These are phyloP conservation scores for Lumnitzera racemosa DNA, from an alignment of 345 rosid genomes.

Conservation along the genomic window DNA sequence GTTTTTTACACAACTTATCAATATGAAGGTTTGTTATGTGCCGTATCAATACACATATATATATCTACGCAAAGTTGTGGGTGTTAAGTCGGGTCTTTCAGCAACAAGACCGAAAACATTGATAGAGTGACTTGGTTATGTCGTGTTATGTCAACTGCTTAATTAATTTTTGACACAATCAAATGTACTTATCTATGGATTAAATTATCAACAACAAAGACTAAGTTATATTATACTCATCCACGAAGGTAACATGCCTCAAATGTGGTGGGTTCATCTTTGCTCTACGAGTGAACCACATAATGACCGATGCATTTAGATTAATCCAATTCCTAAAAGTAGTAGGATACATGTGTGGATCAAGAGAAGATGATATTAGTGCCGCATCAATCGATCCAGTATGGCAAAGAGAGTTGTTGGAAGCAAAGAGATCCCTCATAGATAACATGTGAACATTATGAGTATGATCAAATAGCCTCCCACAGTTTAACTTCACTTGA, in stretches of 20 bases:
- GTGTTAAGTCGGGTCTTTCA: too few relatives aligned
- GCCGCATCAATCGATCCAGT: background rate
- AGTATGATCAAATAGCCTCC: background rate
- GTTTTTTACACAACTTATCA: too few relatives aligned
- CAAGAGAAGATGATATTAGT: background rate
- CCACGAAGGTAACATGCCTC: conserved; percentile 6
- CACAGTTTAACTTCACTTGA: background rate
- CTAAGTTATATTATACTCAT: too few relatives aligned
- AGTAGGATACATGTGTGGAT: conserved; percentile 3
- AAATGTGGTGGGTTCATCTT: conserved; percentile 14
- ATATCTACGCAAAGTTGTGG: too few relatives aligned
- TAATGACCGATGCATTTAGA: background rate
- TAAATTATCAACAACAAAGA: too few relatives aligned
- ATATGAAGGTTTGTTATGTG: too few relatives aligned
- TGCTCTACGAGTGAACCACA: conserved; percentile 4
- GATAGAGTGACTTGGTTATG: too few relatives aligned
- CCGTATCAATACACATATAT: too few relatives aligned
- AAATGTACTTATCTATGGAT: too few relatives aligned
- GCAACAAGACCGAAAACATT: too few relatives aligned
- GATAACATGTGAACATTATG: conserved; percentile 2
- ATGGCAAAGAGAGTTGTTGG: conserved; percentile 9
- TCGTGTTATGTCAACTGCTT: too few relatives aligned
- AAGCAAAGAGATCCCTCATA: conserved; percentile 8
- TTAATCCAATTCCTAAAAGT: conserved; percentile 3
- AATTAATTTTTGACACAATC: too few relatives aligned